Percentiles rank a stretch among this genome's conserved stretches.
phyloP scores from a whole-genome alignment of 2,329 filamentous ascomycete species.

The Trichoderma sp. region DNA sequence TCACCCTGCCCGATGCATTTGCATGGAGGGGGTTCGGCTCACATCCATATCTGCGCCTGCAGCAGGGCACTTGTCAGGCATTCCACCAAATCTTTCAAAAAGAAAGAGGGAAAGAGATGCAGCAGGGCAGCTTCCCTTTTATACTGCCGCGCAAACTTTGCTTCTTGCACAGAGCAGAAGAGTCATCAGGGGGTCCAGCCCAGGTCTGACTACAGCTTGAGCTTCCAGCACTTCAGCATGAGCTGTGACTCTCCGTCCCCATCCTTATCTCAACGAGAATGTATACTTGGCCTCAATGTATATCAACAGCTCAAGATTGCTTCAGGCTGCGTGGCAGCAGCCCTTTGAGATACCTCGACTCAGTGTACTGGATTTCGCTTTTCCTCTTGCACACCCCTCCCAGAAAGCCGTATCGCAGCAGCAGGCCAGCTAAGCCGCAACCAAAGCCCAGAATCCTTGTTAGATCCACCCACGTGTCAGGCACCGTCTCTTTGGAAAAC shows the following conservation, averaged over 20 bases:
- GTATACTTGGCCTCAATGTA: conserved; percentile 14
- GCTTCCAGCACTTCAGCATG: conserved; percentile 23
- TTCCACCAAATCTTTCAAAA: conserved; percentile 17
- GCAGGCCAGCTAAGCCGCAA: conserved; percentile 4
- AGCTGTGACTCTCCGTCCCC: conserved; percentile 21
- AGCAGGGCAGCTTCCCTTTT: conserved; percentile 24
- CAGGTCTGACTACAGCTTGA: conserved; percentile 25
- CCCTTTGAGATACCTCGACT: not conserved
- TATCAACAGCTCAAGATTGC: not conserved
- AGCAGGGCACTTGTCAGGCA: not conserved
- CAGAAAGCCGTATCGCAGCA: not conserved
- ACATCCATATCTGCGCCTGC: conserved; percentile 4
- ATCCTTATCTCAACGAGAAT: conserved; percentile 22
- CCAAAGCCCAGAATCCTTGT: conserved; percentile 17
- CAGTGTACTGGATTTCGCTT: not conserved
- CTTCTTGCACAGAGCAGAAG: conserved; percentile 19
- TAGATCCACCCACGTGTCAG: conserved; percentile 32
- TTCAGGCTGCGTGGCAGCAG: not conserved
- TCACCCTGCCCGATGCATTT: conserved; percentile 20
- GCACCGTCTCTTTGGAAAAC: conserved; percentile 17
- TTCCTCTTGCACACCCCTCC: conserved; percentile 7
- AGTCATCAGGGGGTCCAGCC: conserved; percentile 25
- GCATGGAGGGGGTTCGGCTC: not conserved
- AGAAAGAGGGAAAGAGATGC: not conserved
- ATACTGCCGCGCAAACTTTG: conserved; percentile 23